Base-by-base conservation (phyloP, 225 moss, liverwort and hornwort genomes). In the Polytrichum formosum region DNA sequence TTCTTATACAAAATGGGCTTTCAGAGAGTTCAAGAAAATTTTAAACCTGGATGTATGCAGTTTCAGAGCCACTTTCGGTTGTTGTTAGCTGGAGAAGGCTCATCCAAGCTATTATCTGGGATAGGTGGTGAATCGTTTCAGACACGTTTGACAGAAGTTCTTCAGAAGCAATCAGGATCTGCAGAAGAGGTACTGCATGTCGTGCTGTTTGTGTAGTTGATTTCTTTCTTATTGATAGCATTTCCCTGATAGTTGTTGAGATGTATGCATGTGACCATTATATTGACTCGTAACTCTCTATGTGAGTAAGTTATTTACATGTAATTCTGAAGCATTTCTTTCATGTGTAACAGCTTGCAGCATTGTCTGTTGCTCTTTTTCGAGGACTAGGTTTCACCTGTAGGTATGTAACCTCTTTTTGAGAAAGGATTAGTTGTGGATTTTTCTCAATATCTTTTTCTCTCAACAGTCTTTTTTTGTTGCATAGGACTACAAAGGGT, bases 381-480 rank as follows among this genome's bases (percentile, higher is more conserved):
- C 92, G 97, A 68, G 90, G 90, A 64, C 84, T 98, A 35, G 97
- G 97, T 74, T 92, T 88, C 74, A 68, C 85, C 67, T 85, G 91
- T 70, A 87, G 97, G 94, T 97, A 85, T 56, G 71, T 35, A 13
- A 46, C 16, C 46, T 16, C 46, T 46, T 46, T 37, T 46, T 13
- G 37, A 37, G 13, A 10, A 37, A 37, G 37, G 10, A 37, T 2
- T 13, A 2, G 37, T 37, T 46, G 46, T 46, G 16, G 13, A 1
- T 3, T 46, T 46, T 46, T 8, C 46, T 26, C 26, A 26, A 26
- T 26, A 26, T 26, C 1, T 26, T 26, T 26, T 26, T 26, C 26
- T 16, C 46, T 35, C 0, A 35, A 26, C 26, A 35, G 35, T 46
- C 46, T 46, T 16, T 0, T 16, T 9, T 46, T 54, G 7, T 31